These are phyloP conservation scores for Euphorbia schlechtendalii DNA, from an alignment of 441 rosid species.

Conservation along the genomic window DNA sequence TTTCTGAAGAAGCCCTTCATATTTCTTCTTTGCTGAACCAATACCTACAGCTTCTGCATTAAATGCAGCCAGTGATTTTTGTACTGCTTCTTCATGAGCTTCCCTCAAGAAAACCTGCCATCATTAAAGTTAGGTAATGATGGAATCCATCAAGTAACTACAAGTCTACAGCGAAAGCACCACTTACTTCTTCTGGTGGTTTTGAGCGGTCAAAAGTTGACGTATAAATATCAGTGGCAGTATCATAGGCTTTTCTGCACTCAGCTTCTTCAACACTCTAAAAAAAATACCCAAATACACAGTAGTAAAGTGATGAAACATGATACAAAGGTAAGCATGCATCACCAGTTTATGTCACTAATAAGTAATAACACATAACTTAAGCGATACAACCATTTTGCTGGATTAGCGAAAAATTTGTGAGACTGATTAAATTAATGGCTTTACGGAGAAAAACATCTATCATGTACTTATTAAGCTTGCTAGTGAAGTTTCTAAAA, in stretches of 20 bases:
- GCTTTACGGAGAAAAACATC: not conserved
- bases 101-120: constrained; percentile 73
- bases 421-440: not conserved
- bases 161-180: constrained; percentile 8
- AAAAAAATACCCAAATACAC: constrained; percentile 2
- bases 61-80: constrained; percentile 58
- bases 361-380: too few species aligned
- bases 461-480: not conserved
- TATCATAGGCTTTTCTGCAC: constrained; percentile 84
- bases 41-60: constrained; percentile 81
- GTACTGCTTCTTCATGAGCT: constrained; percentile 88
- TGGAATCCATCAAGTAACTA: constrained; percentile 15
- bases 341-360: not conserved
- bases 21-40: constrained; percentile 75
- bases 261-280: constrained; percentile 99
- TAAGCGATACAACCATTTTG: too few species aligned
- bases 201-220: constrained; percentile 63
- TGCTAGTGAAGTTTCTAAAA: constrained; percentile 3
- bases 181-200: constrained; percentile 85
- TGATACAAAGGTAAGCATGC: not conserved
- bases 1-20: constrained; percentile 80
- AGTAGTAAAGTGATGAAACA: not conserved
- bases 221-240: constrained; percentile 66
- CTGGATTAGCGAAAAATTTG: too few species aligned
- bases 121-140: constrained; percentile 26